Evolutionary conservation across 2,329 filamentous ascomycete species (phyloP).

Genomic region (Zasmidium cellare): DNA sequence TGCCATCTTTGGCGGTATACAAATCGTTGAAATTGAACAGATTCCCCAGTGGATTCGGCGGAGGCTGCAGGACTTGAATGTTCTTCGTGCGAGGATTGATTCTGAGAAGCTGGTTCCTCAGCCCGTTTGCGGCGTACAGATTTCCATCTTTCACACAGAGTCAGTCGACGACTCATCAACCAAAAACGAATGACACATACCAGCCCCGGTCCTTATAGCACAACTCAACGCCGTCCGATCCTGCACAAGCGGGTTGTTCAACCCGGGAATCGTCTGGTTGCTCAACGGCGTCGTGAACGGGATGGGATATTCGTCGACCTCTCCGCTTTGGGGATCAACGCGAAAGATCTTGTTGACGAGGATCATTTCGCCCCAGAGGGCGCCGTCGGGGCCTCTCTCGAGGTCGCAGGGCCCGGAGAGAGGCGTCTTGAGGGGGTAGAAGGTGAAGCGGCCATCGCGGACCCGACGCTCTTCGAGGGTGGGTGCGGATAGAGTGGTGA

Average conservation of each 20-base stretch:
- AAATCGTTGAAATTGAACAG: slow-evolving; percentile 28
- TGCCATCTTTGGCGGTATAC: slow-evolving; percentile 21
- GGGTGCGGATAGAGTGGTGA: background rate
- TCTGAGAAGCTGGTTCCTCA: slow-evolving; percentile 26
- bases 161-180: background rate
- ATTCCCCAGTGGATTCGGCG: slow-evolving; percentile 22
- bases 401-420: slow-evolving; percentile 22
- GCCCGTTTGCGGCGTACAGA: slow-evolving; percentile 23
- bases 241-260: slow-evolving; percentile 3
- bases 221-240: slow-evolving; percentile 20
- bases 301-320: slow-evolving; percentile 21
- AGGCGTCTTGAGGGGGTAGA: slow-evolving; percentile 16
- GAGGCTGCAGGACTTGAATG: slow-evolving; percentile 8
- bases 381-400: slow-evolving; percentile 20
- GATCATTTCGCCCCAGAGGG: slow-evolving; percentile 22
- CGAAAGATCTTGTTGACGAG: slow-evolving; percentile 23
- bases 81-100: slow-evolving; percentile 15
- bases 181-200: too few relatives aligned
- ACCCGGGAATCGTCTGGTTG: slow-evolving; percentile 12
- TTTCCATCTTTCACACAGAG: slow-evolving; percentile 19
- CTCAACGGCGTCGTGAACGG: slow-evolving; percentile 21
- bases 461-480: background rate
- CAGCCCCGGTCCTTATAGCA: slow-evolving; percentile 3
- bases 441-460: slow-evolving; percentile 13
- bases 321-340: slow-evolving; percentile 17